Base-by-base conservation (phyloP, 1,284 basidiomycete genomes). In the Coniferiporia weirii region DNA sequence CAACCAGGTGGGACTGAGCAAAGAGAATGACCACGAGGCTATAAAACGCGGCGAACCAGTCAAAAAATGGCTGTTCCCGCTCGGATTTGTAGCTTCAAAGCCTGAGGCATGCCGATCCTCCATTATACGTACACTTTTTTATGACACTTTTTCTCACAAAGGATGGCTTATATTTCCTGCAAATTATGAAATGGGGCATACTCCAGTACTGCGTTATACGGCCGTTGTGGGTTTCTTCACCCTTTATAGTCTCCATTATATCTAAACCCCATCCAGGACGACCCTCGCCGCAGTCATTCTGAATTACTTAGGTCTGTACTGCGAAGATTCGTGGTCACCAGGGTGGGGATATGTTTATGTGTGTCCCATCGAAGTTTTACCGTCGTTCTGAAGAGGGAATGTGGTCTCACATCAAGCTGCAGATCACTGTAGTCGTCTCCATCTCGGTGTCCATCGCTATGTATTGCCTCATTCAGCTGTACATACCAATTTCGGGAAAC, bases 391-490 rank as follows among this genome's bases (percentile, higher is more conserved):
- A 27, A 5, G 27, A 27, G 36, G 7, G 4, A 8, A 7, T 50
- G 45, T 43, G 56, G 59, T 52, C 47, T 56, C 52, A 8, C 6
- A 40, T 27, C 27, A 13, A 17, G 17, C 3, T 27, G 32, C 54
- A 87, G 85, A 83, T 89, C 61, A 76, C 78, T 0, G 67, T 80
- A 13, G 72, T 87, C 61, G 82, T 90, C 53, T 87, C 86, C 0
- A 68, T 89, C 46, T 90, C 87, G 0, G 89, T 93, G n/a, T 80
- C 88, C 0, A 68, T 91, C 43, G 87, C 88, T 44, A 91, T 91
- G 87, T 91, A 89, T 70, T 89, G 85, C 66, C 72, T 92, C 54
- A 73, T 92, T n/a, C 88, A 91, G 68, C 72, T 91, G 19, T 91
- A 90, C 67, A 65, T 89, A 17, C 73, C 81, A 1, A 77, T 91